Evolutionary conservation across 352 stramenopile genomes (phyloP).

Genomic region (Globisporangium paddicum): DNA sequence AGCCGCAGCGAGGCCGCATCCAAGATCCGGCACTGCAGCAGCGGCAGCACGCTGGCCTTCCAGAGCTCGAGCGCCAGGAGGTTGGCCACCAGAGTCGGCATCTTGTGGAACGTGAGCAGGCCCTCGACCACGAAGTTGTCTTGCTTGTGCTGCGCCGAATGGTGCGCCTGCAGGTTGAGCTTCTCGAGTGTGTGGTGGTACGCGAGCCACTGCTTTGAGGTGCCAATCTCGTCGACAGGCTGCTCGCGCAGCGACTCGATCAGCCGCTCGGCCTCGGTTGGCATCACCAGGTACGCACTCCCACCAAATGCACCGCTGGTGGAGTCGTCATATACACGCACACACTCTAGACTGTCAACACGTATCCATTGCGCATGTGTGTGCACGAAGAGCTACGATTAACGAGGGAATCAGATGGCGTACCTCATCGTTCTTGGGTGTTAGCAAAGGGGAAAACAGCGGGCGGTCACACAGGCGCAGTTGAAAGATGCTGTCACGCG

Average conservation of each 20-base stretch:
- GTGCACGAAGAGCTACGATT: background rate
- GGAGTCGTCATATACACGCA: background rate
- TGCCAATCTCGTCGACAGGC: constrained; percentile 55
- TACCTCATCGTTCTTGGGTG: background rate
- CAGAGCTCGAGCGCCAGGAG: constrained; percentile 89
- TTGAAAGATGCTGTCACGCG: background rate
- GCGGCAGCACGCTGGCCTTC: constrained; percentile 77
- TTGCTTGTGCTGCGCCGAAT: constrained; percentile 84
- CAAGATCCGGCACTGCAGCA: constrained; percentile 40
- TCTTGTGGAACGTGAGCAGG: constrained; percentile 90
- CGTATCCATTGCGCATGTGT: background rate
- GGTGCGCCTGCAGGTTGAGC: constrained; percentile 92
- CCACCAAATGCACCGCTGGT: constrained; percentile 6
- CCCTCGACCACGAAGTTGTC: constrained; percentile 94
- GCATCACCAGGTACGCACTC: constrained; percentile 58
- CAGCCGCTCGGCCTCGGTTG: constrained; percentile 77
- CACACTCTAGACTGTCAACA: background rate
- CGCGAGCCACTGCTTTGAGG: constrained; percentile 67
- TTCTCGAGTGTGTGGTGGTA: constrained; percentile 90
- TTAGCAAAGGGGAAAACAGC: background rate
- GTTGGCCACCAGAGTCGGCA: constrained; percentile 85
- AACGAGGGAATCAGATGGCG: background rate
- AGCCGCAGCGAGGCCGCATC: constrained; percentile 73
- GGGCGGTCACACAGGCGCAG: background rate
- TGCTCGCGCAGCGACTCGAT: constrained; percentile 72